Conservation (phyloP, 768 basidiomycete species). For the Agaricus sinodeliciosus region DNA sequence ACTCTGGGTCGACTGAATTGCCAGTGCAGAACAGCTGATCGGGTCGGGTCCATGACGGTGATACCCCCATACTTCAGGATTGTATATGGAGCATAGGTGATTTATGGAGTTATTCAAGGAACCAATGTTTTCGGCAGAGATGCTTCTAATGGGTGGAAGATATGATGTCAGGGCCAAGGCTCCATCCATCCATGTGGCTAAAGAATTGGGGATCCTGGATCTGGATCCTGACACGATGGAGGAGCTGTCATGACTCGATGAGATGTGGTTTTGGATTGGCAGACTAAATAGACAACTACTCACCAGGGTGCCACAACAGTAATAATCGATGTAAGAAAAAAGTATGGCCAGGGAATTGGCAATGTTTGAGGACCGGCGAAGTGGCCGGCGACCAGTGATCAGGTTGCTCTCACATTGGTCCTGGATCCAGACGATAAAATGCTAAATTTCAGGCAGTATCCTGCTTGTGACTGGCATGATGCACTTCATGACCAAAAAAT, state of each 20-base stretch:
- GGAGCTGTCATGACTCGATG: too few species aligned
- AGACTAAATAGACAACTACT: background rate
- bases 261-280: too few species aligned
- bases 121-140: slow-evolving; percentile 26
- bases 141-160: slow-evolving; percentile 47
- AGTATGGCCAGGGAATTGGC: too few species aligned
- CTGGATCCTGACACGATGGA: too few species aligned
- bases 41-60: slow-evolving; percentile 26
- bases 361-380: too few species aligned
- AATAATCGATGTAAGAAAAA: background rate
- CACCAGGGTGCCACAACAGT: background rate
- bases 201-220: too few species aligned
- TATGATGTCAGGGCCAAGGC: slow-evolving; percentile 38
- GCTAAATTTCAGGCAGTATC: too few species aligned
- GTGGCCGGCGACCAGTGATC: too few species aligned
- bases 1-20: background rate
- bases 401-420: too few species aligned
- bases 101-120: slow-evolving; percentile 37
- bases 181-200: background rate
- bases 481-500: too few species aligned
- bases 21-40: background rate
- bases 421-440: too few species aligned
- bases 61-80: slow-evolving; percentile 56
- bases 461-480: too few species aligned
- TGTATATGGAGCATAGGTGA: slow-evolving; percentile 51